Evolutionary conservation across 331 rosid genomes (phyloP), one percentile per base, ranked within the genome.

Genomic region (Spiraea crenata): DNA sequence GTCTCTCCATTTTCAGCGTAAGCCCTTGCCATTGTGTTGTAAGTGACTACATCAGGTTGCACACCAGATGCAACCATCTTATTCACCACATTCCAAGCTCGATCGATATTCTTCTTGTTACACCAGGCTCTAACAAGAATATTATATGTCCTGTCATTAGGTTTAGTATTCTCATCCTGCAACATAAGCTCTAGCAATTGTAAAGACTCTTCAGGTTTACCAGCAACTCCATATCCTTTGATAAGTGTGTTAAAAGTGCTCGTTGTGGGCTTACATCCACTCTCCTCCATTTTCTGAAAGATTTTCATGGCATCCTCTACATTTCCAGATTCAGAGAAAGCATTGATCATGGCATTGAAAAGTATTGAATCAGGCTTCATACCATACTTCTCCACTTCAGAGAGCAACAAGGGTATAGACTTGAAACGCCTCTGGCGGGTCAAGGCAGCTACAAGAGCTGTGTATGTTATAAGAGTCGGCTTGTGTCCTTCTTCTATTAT

Each of bases 211-310:
- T 89, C 79, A 63, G 92, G 99, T 79, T 86, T 86, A 72, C 89
- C 91, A 19, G 81, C 83, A 15, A 81, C 73, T 66, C 99, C 97
- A 68, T 80, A 89, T 62, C 99, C 99, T 79, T 91, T 91, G 51
- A 93, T 87, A 69, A 93, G 99, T 49, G 97, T 86, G 74, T 93
- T 93, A 76, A 84, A 93, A 70, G 99, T 93, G 81, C 91, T 87
- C 54, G 89, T 83, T 63, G 92, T 91, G 25, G 99, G 95, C 80
- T 85, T 91, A 72, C 99, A 93, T 72, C 88, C 88, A 57, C 57
- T 76, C 79, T 79, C 87, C 88, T 83, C 85, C 99, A 93, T 91
- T 80, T 86, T 87, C 57, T 48, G 85, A 76, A 89, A 87, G 74
- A 82, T 74, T 77, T 89, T 69, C 96, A 85, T 83, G 76, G 96